Conservation (phyloP, 2,329 filamentous ascomycete species). For the Fusarium clavum region DNA sequence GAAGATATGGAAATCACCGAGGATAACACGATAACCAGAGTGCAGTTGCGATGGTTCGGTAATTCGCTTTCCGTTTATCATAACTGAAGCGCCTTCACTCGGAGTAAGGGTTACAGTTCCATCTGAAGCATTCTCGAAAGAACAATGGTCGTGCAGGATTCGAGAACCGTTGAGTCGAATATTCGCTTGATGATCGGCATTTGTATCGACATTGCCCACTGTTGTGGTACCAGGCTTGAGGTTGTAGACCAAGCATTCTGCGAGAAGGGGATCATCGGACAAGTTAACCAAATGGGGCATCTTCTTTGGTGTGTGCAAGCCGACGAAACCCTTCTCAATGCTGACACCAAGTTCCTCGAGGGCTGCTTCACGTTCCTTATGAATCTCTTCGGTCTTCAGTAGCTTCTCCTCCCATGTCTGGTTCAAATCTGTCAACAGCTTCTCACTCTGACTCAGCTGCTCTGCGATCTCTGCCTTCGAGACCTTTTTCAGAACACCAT, state of each 20-base stretch:
- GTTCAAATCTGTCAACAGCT: slow-evolving; percentile 93
- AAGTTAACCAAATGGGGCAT: slow-evolving; percentile 99
- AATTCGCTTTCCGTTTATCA: slow-evolving; percentile 95
- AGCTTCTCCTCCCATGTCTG: slow-evolving; percentile 99
- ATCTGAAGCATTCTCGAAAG: slow-evolving; percentile 87
- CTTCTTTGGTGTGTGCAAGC: slow-evolving; percentile 95
- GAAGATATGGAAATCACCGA: slow-evolving; percentile 99
- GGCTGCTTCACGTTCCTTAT: slow-evolving; percentile 95
- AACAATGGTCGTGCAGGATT: slow-evolving; percentile 92
- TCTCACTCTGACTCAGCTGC: slow-evolving; percentile 95
- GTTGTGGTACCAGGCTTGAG: slow-evolving; percentile 94
- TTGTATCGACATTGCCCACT: slow-evolving; percentile 92
- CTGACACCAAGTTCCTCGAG: slow-evolving; percentile 97
- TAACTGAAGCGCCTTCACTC: slow-evolving; percentile 91
- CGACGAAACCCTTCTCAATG: slow-evolving; percentile 98
- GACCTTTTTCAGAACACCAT: slow-evolving; percentile 91
- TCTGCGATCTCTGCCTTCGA: slow-evolving; percentile 98
- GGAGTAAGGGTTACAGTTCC: slow-evolving; percentile 93
- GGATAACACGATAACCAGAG: slow-evolving; percentile 93
- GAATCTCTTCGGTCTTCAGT: slow-evolving; percentile 93
- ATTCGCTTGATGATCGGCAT: slow-evolving; percentile 79
- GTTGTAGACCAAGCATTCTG: slow-evolving; percentile 97
- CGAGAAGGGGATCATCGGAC: slow-evolving; percentile 91
- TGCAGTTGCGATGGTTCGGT: slow-evolving; percentile 86
- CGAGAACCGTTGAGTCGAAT: slow-evolving; percentile 94